Base-by-base conservation (phyloP, 768 basidiomycete genomes). In the Xerocomus brunneocitrinus region DNA sequence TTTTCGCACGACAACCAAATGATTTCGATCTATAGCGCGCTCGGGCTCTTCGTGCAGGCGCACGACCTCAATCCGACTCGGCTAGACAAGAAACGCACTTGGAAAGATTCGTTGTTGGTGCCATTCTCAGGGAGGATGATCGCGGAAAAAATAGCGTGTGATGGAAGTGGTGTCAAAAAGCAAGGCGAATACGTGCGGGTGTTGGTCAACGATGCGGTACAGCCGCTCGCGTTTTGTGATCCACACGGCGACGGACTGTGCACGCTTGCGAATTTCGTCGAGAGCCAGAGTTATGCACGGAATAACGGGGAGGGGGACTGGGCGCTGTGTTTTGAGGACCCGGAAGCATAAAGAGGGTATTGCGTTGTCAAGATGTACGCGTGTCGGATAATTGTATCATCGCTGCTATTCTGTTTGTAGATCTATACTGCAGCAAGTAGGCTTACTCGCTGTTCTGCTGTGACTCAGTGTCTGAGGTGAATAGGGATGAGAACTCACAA, bases 1-100 rank as follows among this genome's bases (percentile, higher is more conserved):
- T 92, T 94, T 67, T 82, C 87, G 8, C 91, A 94, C 65, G 91
- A 93, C 64, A 87, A 90, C 67, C 71, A 84, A 63, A 88, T 94
- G 81, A 74, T 87, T 45, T 81, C 89, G 24, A 84, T 91, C 50
- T 85, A 82, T 55, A 59, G 76, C 65, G 67, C 88, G 62, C 47
- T 81, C 74, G 69, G 89, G 74, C 58, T 78, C 8, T 50, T 75
- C 74, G 48, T 77, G 74, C 67, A 66, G 49, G n/a, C 78, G 73
- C 59, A 40, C 49, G 10, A 47, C 9, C 25, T 64, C 22, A 47
- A 60, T 24, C 52, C 58, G 6, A 49, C 28, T 13, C 32, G 36
- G 8, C 54, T 34, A 3, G 59, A 67, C 22, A 22, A 40, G 9
- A 13, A 5, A 16, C 67, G 77, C 16, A 64, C 73, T 45, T 28